These are phyloP conservation scores for Cornus controversa DNA, from an alignment of 148 eudicot genomes.

Conservation along the genomic window DNA sequence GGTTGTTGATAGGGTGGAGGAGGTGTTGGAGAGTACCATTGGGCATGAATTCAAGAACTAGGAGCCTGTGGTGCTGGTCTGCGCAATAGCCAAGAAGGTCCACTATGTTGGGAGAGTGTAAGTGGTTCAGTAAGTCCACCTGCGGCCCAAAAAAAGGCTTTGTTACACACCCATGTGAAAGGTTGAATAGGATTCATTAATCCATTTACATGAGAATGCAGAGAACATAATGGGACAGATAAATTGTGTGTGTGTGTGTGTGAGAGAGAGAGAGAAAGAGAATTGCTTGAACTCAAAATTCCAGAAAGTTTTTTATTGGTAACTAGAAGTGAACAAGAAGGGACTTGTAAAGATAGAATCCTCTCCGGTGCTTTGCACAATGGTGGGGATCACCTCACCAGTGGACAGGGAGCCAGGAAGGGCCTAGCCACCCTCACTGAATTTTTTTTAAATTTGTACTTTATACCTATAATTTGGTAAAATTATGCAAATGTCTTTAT, in stretches of 20 bases:
- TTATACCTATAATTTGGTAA: too few species aligned
- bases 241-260: neutral
- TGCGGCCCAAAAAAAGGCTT: neutral
- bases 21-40: constrained; percentile 63
- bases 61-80: constrained; percentile 64
- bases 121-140: constrained; percentile 70
- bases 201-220: constrained; percentile 19
- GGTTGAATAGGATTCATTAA: constrained; percentile 10
- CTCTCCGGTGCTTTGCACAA: too few species aligned
- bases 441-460: too few species aligned
- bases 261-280: constrained; percentile 1
- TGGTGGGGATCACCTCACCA: too few species aligned
- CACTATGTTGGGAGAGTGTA: constrained; percentile 56
- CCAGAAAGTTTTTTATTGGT: neutral
- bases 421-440: too few species aligned
- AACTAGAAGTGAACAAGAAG: neutral
- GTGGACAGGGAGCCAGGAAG: too few species aligned
- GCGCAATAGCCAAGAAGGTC: constrained; percentile 82
- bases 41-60: constrained; percentile 65
- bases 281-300: neutral
- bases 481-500: too few species aligned
- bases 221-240: constrained; percentile 1
- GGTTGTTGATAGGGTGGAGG: constrained; percentile 36
- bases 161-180: neutral
- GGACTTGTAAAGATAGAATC: neutral